Evolutionary conservation across 116 monocot genomes (phyloP).

Genomic region (Posidonia oceanica): DNA sequence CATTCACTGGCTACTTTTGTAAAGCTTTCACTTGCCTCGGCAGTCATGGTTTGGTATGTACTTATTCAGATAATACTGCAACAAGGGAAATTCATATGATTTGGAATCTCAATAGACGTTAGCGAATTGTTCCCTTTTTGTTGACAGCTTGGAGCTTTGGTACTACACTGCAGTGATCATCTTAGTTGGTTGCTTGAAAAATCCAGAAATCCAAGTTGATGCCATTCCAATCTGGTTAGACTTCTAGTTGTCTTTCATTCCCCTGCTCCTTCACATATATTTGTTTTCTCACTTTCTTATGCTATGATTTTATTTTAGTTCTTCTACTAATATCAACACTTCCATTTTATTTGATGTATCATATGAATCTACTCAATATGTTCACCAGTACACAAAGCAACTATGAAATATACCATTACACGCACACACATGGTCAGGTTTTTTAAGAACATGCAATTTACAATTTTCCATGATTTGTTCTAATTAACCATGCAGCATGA

Average conservation of each 20-base stretch:
- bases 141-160: constrained; percentile 82
- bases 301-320: not conserved
- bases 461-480: not conserved
- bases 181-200: constrained; percentile 58
- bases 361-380: not conserved
- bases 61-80: too few species aligned
- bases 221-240: constrained; percentile 70
- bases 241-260: not conserved
- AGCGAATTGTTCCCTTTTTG: not conserved
- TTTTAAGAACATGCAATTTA: not conserved
- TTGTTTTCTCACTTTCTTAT: not conserved
- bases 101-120: too few species aligned
- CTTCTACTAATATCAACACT: not conserved
- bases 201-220: constrained; percentile 50
- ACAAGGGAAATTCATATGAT: too few species aligned
- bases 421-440: too few species aligned
- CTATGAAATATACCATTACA: too few species aligned
- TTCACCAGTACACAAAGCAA: too few species aligned
- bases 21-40: constrained; percentile 75
- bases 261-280: not conserved
- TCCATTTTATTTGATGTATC: not conserved
- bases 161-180: constrained; percentile 82
- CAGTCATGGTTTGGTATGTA: constrained; percentile 76
- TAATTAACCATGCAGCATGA: constrained; percentile 43
- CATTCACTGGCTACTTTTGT: constrained; percentile 45